phyloP scores from a whole-genome alignment of 805 yeast species.

The Priceomyces melissophilus region DNA sequence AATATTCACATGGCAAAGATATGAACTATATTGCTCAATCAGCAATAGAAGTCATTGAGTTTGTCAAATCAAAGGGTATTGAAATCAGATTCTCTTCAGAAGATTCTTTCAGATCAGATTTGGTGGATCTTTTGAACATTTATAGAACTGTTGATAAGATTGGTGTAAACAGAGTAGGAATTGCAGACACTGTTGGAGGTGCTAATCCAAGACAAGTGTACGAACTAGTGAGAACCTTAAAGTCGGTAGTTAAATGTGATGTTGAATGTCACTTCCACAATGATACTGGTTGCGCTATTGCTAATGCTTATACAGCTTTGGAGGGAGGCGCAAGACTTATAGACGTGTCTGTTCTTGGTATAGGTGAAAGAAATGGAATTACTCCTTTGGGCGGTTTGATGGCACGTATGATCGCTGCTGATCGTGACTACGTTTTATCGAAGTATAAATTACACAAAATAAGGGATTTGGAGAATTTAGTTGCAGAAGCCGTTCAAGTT shows the following conservation, averaged over 20 bases:
- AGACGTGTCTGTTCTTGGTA: constrained; percentile 94
- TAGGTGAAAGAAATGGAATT: constrained; percentile 98
- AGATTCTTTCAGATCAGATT: constrained; percentile 95
- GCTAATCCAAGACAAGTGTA: constrained; percentile 99
- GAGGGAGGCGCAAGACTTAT: constrained; percentile 96
- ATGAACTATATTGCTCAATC: constrained; percentile 95
- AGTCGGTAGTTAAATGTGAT: constrained; percentile 91
- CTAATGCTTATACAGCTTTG: constrained; percentile 95
- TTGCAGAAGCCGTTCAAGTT: constrained; percentile 96
- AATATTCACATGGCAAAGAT: constrained; percentile 96
- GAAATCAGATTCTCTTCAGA: constrained; percentile 96
- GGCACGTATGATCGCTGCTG: constrained; percentile 99
- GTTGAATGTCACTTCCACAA: constrained; percentile 98
- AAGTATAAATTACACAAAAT: constrained; percentile 94
- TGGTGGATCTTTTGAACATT: constrained; percentile 91
- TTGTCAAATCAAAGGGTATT: constrained; percentile 92
- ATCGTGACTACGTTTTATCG: constrained; percentile 90
- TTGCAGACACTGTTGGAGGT: constrained; percentile 98
- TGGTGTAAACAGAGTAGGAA: constrained; percentile 98
- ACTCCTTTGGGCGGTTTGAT: constrained; percentile 96
- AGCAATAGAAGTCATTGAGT: constrained; percentile 96
- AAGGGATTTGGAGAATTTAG: constrained; percentile 92
- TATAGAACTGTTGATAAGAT: constrained; percentile 95
- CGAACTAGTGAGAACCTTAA: constrained; percentile 90
- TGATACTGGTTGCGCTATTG: constrained; percentile 98